phyloP scores from a whole-genome alignment of 2,329 filamentous ascomycete species.

The Aspergillus brasiliensis region DNA sequence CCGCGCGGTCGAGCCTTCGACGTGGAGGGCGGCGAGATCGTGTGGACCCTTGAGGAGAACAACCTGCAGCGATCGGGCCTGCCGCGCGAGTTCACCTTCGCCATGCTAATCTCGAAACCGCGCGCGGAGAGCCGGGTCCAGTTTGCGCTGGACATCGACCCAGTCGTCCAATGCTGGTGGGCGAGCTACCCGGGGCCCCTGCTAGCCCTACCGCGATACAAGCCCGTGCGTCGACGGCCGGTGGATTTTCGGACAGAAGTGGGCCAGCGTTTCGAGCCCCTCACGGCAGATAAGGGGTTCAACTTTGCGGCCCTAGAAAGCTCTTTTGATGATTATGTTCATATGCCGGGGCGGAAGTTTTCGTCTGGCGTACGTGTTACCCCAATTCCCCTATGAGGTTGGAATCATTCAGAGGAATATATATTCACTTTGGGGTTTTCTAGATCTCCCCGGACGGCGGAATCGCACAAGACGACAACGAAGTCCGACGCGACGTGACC shows the following conservation, averaged over 20 bases:
- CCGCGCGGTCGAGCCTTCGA: conserved; percentile 39
- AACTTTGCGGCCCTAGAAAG: conserved; percentile 49
- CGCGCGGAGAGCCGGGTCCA: conserved; percentile 40
- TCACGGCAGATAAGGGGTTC: conserved; percentile 40
- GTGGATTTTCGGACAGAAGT: conserved; percentile 47
- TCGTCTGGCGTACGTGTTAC: conserved; percentile 25
- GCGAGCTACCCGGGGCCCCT: conserved; percentile 47
- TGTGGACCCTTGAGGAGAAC: conserved; percentile 57
- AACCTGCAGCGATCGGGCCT: conserved; percentile 51
- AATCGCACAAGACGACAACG: conserved; percentile 13
- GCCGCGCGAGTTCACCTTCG: conserved; percentile 55
- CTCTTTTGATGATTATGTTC: conserved; percentile 49
- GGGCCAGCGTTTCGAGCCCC: conserved; percentile 48
- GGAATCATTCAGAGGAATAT: too few species aligned
- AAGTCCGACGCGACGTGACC: conserved; percentile 10
- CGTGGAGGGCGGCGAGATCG: conserved; percentile 48
- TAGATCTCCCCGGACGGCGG: conserved; percentile 23
- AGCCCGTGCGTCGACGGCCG: conserved; percentile 38
- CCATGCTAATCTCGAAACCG: conserved; percentile 52
- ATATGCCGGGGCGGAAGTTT: conserved; percentile 48
- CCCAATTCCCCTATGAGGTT: too few species aligned
- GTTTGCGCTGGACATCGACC: conserved; percentile 47
- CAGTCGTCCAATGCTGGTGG: conserved; percentile 44
- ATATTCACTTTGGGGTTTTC: too few species aligned
- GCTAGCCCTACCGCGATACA: conserved; percentile 40